Evolutionary conservation across 805 yeast species (phyloP).

Genomic region (Kazachstania kunashirensis): DNA sequence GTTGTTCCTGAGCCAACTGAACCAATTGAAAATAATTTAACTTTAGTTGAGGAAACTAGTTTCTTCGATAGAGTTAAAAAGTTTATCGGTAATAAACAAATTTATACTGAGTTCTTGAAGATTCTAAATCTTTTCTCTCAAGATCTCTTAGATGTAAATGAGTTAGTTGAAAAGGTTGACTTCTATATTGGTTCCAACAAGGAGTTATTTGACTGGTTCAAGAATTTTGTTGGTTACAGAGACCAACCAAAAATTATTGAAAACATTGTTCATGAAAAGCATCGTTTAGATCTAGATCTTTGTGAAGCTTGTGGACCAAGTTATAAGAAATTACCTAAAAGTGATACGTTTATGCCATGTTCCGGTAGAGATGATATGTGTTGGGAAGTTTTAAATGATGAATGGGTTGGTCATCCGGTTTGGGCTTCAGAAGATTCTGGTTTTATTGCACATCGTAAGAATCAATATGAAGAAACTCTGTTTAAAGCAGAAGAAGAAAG

Average conservation of each 20-base stretch:
- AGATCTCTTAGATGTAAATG: conserved; percentile 75
- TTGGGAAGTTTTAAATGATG: conserved; percentile 97
- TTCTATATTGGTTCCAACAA: conserved; percentile 73
- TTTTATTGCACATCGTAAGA: conserved; percentile 95
- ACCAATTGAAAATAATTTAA: conserved; percentile 45
- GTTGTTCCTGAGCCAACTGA: conserved; percentile 77
- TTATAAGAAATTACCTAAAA: conserved; percentile 82
- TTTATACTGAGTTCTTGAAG: conserved; percentile 87
- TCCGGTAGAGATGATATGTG: conserved; percentile 98
- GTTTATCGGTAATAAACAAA: conserved; percentile 76
- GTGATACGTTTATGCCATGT: conserved; percentile 94
- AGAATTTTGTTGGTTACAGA: conserved; percentile 79
- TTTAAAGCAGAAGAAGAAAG: conserved; percentile 96
- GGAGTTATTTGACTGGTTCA: conserved; percentile 85
- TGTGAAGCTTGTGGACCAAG: conserved; percentile 96
- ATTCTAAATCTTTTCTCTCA: conserved; percentile 80
- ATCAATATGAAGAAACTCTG: conserved; percentile 92
- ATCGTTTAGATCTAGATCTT: conserved; percentile 75
- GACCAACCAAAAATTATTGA: conserved; percentile 82
- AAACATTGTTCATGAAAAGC: conserved; percentile 78
- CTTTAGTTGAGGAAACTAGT: conserved; percentile 71
- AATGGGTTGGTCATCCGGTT: conserved; percentile 99
- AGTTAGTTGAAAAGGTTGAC: conserved; percentile 75
- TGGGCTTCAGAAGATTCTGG: conserved; percentile 99
- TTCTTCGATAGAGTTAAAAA: conserved; percentile 91